Percentiles rank a stretch among this genome's conserved stretches.
phyloP scores from a whole-genome alignment of 257 asterid genomes.

The Perilla frutescens region DNA sequence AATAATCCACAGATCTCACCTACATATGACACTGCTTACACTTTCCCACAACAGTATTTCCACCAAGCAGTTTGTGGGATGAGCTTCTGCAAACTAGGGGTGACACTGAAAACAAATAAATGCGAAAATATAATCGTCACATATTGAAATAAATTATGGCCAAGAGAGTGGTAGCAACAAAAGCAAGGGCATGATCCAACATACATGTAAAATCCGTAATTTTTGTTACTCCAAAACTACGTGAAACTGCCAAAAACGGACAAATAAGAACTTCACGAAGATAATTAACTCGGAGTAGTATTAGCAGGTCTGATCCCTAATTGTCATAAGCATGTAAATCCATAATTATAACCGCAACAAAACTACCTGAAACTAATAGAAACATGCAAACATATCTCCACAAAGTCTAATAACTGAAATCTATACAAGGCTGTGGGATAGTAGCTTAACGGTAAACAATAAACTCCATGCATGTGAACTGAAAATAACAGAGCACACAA shows the following conservation, averaged over 20 bases:
- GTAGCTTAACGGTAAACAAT: not conserved
- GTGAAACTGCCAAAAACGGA: not conserved
- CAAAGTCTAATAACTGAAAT: not conserved
- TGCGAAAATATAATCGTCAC: not conserved
- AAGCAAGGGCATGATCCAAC: not conserved
- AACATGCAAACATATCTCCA: not conserved
- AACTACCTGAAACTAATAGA: not conserved
- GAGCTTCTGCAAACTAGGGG: conserved; percentile 3
- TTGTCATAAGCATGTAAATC: not conserved
- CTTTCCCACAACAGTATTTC: not conserved
- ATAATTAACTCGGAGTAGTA: not conserved
- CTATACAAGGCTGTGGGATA: not conserved
- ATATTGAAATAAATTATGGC: not conserved
- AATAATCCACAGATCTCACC: too few relatives aligned
- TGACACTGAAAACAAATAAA: not conserved
- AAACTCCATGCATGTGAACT: not conserved
- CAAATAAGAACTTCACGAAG: not conserved
- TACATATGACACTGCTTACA: not conserved
- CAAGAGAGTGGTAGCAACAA: too few relatives aligned
- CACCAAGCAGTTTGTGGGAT: not conserved
- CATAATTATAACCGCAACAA: not conserved
- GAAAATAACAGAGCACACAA: not conserved
- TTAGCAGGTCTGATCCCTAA: not conserved
- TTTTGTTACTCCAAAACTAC: not conserved
- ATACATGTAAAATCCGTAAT: conserved; percentile 2